Conservation (phyloP, 164 flowering plant genomes). For the Vitis rotundifolia region DNA sequence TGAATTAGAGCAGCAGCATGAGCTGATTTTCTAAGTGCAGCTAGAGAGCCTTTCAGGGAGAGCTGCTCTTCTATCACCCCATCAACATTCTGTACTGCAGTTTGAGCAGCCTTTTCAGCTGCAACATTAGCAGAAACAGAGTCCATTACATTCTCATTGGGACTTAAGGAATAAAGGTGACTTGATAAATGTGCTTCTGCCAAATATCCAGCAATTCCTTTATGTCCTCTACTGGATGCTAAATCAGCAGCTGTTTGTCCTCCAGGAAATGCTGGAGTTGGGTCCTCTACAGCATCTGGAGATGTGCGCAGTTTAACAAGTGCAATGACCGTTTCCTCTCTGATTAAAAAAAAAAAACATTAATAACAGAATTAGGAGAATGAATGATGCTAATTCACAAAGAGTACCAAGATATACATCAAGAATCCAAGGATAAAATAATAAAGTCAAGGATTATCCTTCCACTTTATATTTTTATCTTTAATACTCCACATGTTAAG, state of each 20-base stretch:
- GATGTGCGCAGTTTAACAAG: conserved; percentile 58
- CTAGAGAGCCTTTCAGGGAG: conserved; percentile 50
- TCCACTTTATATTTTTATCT: no score
- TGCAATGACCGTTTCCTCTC: conserved; percentile 59
- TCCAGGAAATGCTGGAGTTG: conserved; percentile 59
- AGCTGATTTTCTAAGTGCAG: conserved; percentile 65
- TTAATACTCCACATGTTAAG: no score
- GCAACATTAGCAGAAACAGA: conserved; percentile 33
- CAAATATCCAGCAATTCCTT: conserved; percentile 80
- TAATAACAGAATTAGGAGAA: background rate
- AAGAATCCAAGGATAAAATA: background rate
- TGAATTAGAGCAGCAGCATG: conserved; percentile 73
- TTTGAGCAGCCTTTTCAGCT: conserved; percentile 38
- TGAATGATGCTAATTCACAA: background rate
- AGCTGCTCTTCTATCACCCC: conserved; percentile 25
- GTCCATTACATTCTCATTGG: conserved; percentile 26
- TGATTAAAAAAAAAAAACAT: conserved; percentile 19
- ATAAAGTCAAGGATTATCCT: background rate
- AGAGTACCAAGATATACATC: background rate
- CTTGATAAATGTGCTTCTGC: conserved; percentile 61
- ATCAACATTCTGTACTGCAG: conserved; percentile 29
- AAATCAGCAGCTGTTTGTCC: conserved; percentile 81
- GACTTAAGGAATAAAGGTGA: conserved; percentile 41
- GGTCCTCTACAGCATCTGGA: conserved; percentile 69
- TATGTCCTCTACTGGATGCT: conserved; percentile 69